Conservation (phyloP, 1,139 yeast genomes). For the Candida tropicalis region DNA sequence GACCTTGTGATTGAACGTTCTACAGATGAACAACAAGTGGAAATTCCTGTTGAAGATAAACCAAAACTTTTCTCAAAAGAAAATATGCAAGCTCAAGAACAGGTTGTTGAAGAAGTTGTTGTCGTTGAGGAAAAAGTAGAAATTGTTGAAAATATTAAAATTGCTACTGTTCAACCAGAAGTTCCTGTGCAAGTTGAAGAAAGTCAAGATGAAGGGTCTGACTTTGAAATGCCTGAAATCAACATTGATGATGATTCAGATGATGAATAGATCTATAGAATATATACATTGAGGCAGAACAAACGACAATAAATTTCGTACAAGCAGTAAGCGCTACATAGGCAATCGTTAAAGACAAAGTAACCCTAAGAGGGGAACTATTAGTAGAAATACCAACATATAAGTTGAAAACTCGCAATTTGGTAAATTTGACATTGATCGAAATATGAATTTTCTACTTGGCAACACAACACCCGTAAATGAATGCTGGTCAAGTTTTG, state of each 20-base stretch:
- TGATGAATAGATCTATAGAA: constrained; percentile 9
- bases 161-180: constrained; percentile 2
- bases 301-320: too few relatives aligned
- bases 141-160: not conserved
- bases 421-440: constrained; percentile 10
- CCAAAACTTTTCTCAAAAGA: not conserved
- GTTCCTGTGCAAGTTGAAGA: constrained; percentile 16
- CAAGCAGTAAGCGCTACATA: too few relatives aligned
- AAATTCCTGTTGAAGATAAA: not conserved
- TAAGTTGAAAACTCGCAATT: not conserved
- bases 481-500: constrained; percentile 3
- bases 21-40: not conserved
- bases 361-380: constrained; percentile 1
- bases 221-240: constrained; percentile 61
- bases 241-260: constrained; percentile 14
- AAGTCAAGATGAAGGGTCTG: constrained; percentile 38
- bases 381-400: not conserved
- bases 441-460: constrained; percentile 8
- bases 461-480: constrained; percentile 18
- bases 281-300: too few relatives aligned
- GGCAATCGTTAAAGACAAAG: constrained; percentile 1
- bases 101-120: not conserved
- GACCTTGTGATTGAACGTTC: not conserved
- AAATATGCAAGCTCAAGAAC: not conserved
- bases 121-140: not conserved